Percentiles rank a stretch among this genome's conserved stretches.
Conservation (phyloP, 805 yeast species). For the Soucietia sequanensis region DNA sequence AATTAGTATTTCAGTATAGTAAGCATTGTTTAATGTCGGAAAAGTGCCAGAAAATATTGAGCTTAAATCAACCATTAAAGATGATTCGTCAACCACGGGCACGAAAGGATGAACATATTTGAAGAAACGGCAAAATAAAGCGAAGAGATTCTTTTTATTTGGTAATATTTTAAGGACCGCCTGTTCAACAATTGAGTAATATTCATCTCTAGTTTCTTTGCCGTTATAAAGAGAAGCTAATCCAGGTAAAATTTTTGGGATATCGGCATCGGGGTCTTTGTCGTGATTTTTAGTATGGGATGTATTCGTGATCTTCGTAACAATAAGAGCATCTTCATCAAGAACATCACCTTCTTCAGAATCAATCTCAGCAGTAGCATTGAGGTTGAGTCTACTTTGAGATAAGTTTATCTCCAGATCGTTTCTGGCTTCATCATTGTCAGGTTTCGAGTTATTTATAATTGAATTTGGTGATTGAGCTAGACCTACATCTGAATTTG, state of each 20-base stretch:
- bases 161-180: slow-evolving; percentile 32
- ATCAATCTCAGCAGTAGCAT: background rate
- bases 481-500: background rate
- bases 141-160: slow-evolving; percentile 17
- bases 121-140: slow-evolving; percentile 32
- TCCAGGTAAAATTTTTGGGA: slow-evolving; percentile 17
- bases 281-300: slow-evolving; percentile 2
- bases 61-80: slow-evolving; percentile 23
- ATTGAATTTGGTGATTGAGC: no score
- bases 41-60: slow-evolving; percentile 21
- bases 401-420: background rate
- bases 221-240: slow-evolving; percentile 19
- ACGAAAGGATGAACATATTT: slow-evolving; percentile 40
- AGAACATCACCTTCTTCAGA: slow-evolving; percentile 7
- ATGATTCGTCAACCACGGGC: slow-evolving; percentile 32
- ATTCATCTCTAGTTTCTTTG: slow-evolving; percentile 18
- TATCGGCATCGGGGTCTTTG: slow-evolving; percentile 2
- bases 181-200: slow-evolving; percentile 26
- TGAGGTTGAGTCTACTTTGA: no score
- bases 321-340: slow-evolving; percentile 29
- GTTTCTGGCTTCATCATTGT: background rate
- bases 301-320: slow-evolving; percentile 19
- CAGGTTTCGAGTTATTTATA: background rate
- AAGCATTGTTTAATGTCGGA: slow-evolving; percentile 15
- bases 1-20: slow-evolving; percentile 20